Evolutionary conservation across 2,329 filamentous ascomycete genomes (phyloP).

Genomic region (Cytospora schulzeri): DNA sequence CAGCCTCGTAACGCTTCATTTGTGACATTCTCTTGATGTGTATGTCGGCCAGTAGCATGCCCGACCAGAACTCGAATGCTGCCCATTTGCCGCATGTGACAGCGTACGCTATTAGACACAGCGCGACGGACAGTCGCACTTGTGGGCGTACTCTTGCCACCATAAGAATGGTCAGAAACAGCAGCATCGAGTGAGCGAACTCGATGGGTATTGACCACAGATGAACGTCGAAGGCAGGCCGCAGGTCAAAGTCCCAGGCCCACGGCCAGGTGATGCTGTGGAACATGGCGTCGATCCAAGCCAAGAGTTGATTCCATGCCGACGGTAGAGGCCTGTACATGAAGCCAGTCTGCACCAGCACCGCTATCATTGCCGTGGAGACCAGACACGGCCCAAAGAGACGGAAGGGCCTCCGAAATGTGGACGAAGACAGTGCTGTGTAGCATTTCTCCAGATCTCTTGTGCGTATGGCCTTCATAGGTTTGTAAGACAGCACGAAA

Average conservation of each 20-base stretch:
- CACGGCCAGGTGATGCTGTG: constrained; percentile 40
- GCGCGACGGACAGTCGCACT: constrained; percentile 37
- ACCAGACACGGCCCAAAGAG: constrained; percentile 49
- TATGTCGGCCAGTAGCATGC: constrained; percentile 49
- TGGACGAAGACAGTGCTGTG: constrained; percentile 46
- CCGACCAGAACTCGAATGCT: constrained; percentile 48
- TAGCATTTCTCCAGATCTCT: constrained; percentile 42
- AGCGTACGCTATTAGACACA: constrained; percentile 42
- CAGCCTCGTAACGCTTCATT: constrained; percentile 28
- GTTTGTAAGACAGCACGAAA: constrained; percentile 49
- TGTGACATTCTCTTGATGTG: constrained; percentile 40
- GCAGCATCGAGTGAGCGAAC: constrained; percentile 47
- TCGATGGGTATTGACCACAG: constrained; percentile 54
- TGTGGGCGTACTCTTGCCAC: constrained; percentile 39
- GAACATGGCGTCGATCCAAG: constrained; percentile 37
- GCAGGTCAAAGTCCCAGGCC: constrained; percentile 39
- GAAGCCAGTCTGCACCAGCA: constrained; percentile 38
- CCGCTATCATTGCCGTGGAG: constrained; percentile 44
- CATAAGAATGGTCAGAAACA: constrained; percentile 45
- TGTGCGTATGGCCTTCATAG: constrained; percentile 44
- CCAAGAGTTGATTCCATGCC: constrained; percentile 34
- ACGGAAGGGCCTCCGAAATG: constrained; percentile 49
- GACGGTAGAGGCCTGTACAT: constrained; percentile 34
- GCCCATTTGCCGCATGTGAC: constrained; percentile 45
- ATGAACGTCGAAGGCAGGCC: constrained; percentile 45